Percentiles rank a stretch among this genome's conserved stretches.
These are phyloP conservation scores for Paecilomyces niveus DNA, from an alignment of 2,329 filamentous ascomycete species.

Conservation along the genomic window DNA sequence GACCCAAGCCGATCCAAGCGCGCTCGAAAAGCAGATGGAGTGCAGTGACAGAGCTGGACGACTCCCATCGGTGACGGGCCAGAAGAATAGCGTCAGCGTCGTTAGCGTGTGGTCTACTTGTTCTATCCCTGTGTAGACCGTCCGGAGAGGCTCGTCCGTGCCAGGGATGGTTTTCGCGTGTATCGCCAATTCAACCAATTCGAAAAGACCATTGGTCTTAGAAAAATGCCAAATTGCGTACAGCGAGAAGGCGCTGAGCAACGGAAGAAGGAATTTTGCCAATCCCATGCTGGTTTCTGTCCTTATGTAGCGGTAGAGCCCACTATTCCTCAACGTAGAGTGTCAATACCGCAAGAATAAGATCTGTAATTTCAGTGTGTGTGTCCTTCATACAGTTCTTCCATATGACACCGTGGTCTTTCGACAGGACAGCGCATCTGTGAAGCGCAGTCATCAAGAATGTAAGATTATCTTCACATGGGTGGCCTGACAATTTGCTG, in stretches of 20 bases:
- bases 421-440: too few species aligned
- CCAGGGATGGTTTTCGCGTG: background rate
- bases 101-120: background rate
- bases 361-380: too few species aligned
- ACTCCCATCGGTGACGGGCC: conserved; percentile 1
- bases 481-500: too few species aligned
- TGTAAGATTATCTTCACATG: too few species aligned
- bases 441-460: too few species aligned
- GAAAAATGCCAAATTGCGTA: background rate
- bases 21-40: background rate
- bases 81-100: background rate
- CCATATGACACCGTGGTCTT: too few species aligned
- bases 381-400: too few species aligned
- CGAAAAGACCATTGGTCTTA: background rate
- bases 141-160: background rate
- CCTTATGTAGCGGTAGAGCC: too few species aligned
- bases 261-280: background rate
- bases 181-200: background rate
- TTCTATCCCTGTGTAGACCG: background rate
- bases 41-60: background rate
- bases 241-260: background rate
- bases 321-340: too few species aligned
- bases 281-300: background rate
- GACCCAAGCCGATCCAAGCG: conserved; percentile 1
- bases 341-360: too few species aligned